These are phyloP conservation scores for Aspergillus leporis DNA, from an alignment of 495 filamentous ascomycete genomes.

Conservation along the genomic window DNA sequence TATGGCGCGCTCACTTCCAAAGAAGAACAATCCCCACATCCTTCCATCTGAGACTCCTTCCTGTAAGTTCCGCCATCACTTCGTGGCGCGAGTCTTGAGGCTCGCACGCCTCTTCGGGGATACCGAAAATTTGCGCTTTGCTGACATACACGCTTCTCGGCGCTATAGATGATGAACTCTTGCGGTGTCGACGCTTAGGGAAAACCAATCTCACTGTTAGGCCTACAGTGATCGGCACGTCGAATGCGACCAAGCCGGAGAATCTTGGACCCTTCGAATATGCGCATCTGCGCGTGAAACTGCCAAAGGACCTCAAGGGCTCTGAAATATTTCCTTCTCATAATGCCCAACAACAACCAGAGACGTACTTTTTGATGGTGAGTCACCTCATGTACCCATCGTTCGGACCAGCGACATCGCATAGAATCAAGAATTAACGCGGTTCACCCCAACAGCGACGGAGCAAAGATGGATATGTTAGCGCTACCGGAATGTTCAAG, in stretches of 20 bases:
- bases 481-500: slow-evolving; percentile 99
- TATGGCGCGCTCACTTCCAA: slow-evolving; percentile 72
- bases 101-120: slow-evolving; percentile 17
- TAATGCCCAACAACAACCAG: slow-evolving; percentile 57
- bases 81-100: slow-evolving; percentile 18
- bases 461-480: slow-evolving; percentile 90
- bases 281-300: slow-evolving; percentile 86
- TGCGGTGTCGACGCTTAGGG: slow-evolving; percentile 81
- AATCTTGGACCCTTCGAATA: slow-evolving; percentile 89
- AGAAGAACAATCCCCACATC: slow-evolving; percentile 74
- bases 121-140: slow-evolving; percentile 29
- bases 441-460: slow-evolving; percentile 59
- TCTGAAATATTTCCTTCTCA: slow-evolving; percentile 87
- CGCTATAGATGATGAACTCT: slow-evolving; percentile 72
- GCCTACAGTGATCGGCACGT: slow-evolving; percentile 61
- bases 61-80: slow-evolving; percentile 46
- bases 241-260: slow-evolving; percentile 66
- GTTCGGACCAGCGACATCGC: not conserved
- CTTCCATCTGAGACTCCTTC: slow-evolving; percentile 66
- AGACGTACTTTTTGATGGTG: slow-evolving; percentile 96
- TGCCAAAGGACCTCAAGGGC: slow-evolving; percentile 80
- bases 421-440: not conserved
- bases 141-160: slow-evolving; percentile 18
- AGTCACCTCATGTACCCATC: slow-evolving; percentile 22
- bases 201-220: slow-evolving; percentile 89